Conservation (phyloP, 2,329 filamentous ascomycete species). For the Trichophaea hybrida region DNA sequence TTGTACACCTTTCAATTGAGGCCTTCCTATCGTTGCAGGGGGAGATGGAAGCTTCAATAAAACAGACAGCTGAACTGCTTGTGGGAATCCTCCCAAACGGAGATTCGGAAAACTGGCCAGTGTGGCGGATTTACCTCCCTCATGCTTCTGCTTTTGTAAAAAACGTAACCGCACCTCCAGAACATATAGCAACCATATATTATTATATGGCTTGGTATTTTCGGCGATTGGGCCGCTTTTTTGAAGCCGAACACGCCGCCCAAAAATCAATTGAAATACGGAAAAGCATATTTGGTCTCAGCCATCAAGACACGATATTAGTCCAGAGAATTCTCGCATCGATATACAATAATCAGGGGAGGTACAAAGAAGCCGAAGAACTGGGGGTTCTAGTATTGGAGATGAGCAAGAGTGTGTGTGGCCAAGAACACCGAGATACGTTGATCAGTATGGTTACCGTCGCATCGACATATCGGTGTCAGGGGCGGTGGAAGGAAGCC, state of each 20-base stretch:
- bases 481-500: slow-evolving; percentile 4
- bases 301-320: neutral
- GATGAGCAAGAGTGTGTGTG: neutral
- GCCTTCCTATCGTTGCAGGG: neutral
- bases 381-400: slow-evolving; percentile 1
- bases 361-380: neutral
- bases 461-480: slow-evolving; percentile 1
- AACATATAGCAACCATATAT: neutral
- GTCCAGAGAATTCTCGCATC: neutral
- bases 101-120: neutral
- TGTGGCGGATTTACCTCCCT: neutral
- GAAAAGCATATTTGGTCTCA: neutral
- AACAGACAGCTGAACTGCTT: neutral
- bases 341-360: neutral
- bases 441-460: slow-evolving; percentile 3
- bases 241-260: neutral
- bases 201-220: neutral
- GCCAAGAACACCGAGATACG: neutral
- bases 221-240: neutral
- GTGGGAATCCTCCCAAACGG: neutral
- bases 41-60: neutral
- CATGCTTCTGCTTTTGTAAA: neutral
- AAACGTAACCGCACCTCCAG: neutral
- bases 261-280: neutral
- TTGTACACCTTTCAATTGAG: slow-evolving; percentile 1